Percentiles rank a stretch among this genome's conserved stretches.
Evolutionary conservation across 768 basidiomycete species (phyloP).

Genomic region (Xerocomellus amylosporus): DNA sequence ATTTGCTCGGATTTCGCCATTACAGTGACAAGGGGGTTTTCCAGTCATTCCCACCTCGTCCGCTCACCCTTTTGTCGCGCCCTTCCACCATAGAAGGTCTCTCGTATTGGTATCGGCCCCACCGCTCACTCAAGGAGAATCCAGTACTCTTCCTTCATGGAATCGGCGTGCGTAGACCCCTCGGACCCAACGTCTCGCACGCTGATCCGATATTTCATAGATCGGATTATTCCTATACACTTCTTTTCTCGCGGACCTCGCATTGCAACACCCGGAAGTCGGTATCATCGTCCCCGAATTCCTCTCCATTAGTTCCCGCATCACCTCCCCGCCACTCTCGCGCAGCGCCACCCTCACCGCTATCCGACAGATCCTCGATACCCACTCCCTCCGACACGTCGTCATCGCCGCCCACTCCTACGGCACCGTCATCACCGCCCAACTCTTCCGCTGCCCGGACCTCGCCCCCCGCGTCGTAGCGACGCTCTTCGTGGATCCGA

Average conservation of each 20-base stretch:
- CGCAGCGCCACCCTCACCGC: conserved; percentile 41
- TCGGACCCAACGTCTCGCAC: neutral
- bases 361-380: conserved; percentile 44
- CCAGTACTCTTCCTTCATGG: conserved; percentile 69
- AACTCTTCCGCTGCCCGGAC: conserved; percentile 44
- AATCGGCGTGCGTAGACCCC: conserved; percentile 48
- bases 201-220: conserved; percentile 29
- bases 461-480: conserved; percentile 38
- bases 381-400: conserved; percentile 37
- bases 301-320: conserved; percentile 58
- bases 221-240: conserved; percentile 62
- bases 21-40: conserved; percentile 39
- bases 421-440: conserved; percentile 55
- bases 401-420: conserved; percentile 59
- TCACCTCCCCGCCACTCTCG: conserved; percentile 50
- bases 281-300: conserved; percentile 61
- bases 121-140: conserved; percentile 43
- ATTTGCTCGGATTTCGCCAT: conserved; percentile 51
- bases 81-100: conserved; percentile 34
- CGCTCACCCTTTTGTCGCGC: conserved; percentile 43
- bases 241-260: conserved; percentile 48
- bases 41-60: conserved; percentile 53
- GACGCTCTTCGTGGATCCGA: conserved; percentile 58
- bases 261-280: conserved; percentile 43
- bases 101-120: conserved; percentile 50